Percentiles rank a stretch among this genome's conserved stretches.
phyloP scores from a whole-genome alignment of 2,329 filamentous ascomycete genomes.

The Colletotrichum chrysophilum region DNA sequence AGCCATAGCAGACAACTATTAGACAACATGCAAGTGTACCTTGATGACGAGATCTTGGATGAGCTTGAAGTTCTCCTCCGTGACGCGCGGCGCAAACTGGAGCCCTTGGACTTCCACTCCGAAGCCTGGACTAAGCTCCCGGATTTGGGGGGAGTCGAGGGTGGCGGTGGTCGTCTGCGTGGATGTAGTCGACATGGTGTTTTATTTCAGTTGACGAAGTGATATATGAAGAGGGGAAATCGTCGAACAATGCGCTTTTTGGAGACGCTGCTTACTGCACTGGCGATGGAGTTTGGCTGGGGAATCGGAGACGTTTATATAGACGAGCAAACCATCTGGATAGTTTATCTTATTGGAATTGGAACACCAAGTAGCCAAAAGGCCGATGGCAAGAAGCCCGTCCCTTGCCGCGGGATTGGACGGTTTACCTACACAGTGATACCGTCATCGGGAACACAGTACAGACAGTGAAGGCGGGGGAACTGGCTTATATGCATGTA shows the following conservation, averaged over 20 bases:
- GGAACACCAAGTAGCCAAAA: not conserved
- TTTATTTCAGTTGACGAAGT: not conserved
- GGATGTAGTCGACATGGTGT: not conserved
- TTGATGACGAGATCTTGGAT: not conserved
- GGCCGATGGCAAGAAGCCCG: not conserved
- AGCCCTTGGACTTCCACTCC: not conserved
- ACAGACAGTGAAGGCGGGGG: not conserved
- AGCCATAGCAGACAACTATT: not conserved
- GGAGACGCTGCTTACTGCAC: not conserved
- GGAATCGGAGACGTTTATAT: not conserved
- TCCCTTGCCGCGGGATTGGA: not conserved
- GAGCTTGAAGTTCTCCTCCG: not conserved
- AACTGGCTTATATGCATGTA: fast-evolving
- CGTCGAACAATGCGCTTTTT: too few relatives aligned
- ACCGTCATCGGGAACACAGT: not conserved
- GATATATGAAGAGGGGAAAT: too few relatives aligned
- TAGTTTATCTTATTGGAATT: not conserved
- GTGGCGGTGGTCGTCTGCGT: not conserved
- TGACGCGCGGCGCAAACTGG: too few relatives aligned
- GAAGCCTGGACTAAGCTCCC: not conserved
- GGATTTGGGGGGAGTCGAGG: not conserved
- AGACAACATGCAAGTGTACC: not conserved
- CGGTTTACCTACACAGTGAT: not conserved
- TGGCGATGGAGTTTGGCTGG: fast-evolving
- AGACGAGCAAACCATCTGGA: not conserved